Evolutionary conservation across 2,329 filamentous ascomycete species (phyloP), one percentile per base, ranked within the genome.

Genomic region (Penicillium sp.): DNA sequence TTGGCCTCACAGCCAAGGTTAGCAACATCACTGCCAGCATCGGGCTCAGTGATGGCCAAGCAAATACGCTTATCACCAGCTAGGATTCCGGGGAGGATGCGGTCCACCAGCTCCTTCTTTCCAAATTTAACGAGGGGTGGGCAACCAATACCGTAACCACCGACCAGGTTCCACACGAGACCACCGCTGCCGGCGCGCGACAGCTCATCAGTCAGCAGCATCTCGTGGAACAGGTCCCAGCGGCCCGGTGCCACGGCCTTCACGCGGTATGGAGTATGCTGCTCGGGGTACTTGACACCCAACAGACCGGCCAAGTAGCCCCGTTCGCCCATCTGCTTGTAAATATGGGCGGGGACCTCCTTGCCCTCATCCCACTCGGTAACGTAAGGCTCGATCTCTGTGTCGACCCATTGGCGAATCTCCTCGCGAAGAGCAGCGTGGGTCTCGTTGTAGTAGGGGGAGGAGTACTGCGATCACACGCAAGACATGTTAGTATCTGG

Each of bases 141-240:
- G 68, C 90, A 90, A 57, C 95, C 95, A 65, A 99, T 99, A 53
- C 92, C 93, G 73, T 91, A 97, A n/a, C 95, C 95, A 66, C 93
- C 95, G 62, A 98, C 89, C 68, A 98, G 80, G 76, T 96, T 96
- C 95, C 95, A 98, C 22, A 98, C 92, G 62, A 98, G 89, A 57
- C 95, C 95, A 69, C 95, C 95, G 48, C 90, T 96, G 55, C 89
- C 95, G 50, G 87, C 82, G 54, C 95, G 90, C 39, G 91, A 96
- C 45, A 99, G 80, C 83, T 99, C 95, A 67, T 99, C 95, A 1
- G 93, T 98, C 58, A 99, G 74, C 45, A 98, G 83, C 85, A 98
- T 84, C 83, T 99, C 95, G 78, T 99, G 95, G 87, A 98, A 99
- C 45, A 96, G 85, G 79, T 99, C 95, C 93, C 93, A 99, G 74